Evolutionary conservation across 2,329 filamentous ascomycete species (phyloP), one percentile per base, ranked within the genome.

Genomic region (Coniochaeta sp.): DNA sequence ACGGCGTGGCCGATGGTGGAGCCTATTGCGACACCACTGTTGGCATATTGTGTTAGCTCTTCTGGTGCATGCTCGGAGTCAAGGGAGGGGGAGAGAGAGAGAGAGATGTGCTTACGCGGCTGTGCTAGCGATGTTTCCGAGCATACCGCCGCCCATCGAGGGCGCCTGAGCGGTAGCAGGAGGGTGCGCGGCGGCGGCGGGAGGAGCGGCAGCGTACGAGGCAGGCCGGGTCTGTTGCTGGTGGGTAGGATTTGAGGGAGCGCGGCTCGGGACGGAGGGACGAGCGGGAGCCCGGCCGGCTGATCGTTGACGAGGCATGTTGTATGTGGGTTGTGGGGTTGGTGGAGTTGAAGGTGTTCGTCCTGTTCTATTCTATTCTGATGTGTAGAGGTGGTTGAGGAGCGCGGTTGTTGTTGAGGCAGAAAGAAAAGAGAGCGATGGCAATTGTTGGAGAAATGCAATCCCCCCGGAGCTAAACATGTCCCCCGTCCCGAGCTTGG

Each of bases 111-210:
- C 92, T 80, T 88, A 98, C 93, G 95, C 95, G 75, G 95, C 95
- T 61, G 95, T 99, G 73, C 88, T 92, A 67, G 95, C 95, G 90
- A 99, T 97, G 82, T 98, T 91, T 62, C 91, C 93, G 68, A 99
- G 91, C 12, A 99, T 82, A 65, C 95, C 93, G 6, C 91, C 88
- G 31, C 92, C 90, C 66, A 88, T 82, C 59, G 84, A 74, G 57
- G 81, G 76, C 63, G 81, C 74, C 59, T 76, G 74, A 58, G 70
- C 63, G 63, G 75, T 69, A 60, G 79, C 74, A 59, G 80, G 77
- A 63, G 84, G 82, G 68, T 88, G 83, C 65, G 91, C 90, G 61
- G 89, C 82, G 61, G 89, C 82, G 12, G 47, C 47, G 12, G 47
- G 47, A n/a, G 47, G 47, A 52, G 47, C 47, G 47, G 47, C 47